Conservation (phyloP, 2,329 filamentous ascomycete species). For the Penicillium sp. region DNA sequence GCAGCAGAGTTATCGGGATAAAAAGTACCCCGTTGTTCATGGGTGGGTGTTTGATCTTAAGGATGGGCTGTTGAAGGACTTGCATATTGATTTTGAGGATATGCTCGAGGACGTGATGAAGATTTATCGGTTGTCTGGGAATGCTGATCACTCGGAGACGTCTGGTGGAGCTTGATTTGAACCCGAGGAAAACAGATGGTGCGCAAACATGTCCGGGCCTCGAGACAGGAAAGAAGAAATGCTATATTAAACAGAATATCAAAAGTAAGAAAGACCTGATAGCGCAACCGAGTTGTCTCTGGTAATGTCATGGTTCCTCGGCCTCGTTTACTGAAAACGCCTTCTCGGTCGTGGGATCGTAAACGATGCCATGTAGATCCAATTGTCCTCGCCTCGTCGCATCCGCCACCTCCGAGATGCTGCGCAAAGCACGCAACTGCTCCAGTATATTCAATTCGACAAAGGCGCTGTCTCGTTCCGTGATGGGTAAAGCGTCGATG, state of each 20-base stretch:
- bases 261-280: neutral
- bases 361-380: constrained; percentile 21
- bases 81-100: constrained; percentile 63
- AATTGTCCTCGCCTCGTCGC: constrained; percentile 12
- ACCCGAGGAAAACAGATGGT: too few relatives aligned
- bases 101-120: constrained; percentile 47
- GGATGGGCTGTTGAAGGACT: constrained; percentile 67
- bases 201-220: too few relatives aligned
- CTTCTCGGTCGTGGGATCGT: constrained; percentile 13
- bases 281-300: neutral
- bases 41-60: constrained; percentile 73
- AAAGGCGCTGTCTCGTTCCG: constrained; percentile 18
- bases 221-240: neutral
- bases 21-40: constrained; percentile 69
- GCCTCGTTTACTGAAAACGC: constrained; percentile 10
- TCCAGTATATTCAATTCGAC: constrained; percentile 26
- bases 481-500: constrained; percentile 12
- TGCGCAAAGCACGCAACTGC: constrained; percentile 19
- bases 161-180: neutral
- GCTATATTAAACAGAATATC: neutral
- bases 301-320: neutral
- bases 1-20: constrained; percentile 62
- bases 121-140: constrained; percentile 17
- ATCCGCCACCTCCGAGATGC: constrained; percentile 16
- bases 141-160: constrained; percentile 3